Percentiles rank a stretch among this genome's conserved stretches.
Conservation (phyloP, 495 filamentous ascomycete genomes). For the Aspergillus panamensis region DNA sequence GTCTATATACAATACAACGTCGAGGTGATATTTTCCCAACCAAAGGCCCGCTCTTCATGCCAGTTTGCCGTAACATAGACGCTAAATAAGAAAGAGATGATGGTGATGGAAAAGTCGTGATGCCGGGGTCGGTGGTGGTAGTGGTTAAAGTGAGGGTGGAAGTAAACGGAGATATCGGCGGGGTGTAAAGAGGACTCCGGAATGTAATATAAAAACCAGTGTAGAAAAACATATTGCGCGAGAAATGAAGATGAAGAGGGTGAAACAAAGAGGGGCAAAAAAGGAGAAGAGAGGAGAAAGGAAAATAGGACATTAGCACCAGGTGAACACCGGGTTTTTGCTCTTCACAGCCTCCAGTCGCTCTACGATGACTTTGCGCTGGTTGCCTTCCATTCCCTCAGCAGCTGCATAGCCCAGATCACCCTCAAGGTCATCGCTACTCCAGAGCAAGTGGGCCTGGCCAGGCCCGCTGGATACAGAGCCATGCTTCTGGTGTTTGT, state of each 20-base stretch:
- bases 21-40: conserved; percentile 18
- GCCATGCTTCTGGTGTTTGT: conserved; percentile 40
- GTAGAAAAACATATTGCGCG: conserved; percentile 5
- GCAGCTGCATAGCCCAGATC: conserved; percentile 93
- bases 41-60: conserved; percentile 23
- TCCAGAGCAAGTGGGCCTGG: conserved; percentile 41
- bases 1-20: conserved; percentile 26
- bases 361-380: conserved; percentile 94
- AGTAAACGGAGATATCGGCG: background rate
- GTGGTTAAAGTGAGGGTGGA: background rate
- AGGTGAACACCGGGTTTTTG: conserved; percentile 94
- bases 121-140: conserved; percentile 1
- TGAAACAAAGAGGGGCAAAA: conserved; percentile 1
- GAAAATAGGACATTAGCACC: conserved; percentile 52
- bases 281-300: conserved; percentile 1
- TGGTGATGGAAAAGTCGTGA: conserved; percentile 13
- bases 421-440: conserved; percentile 78
- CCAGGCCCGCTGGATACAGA: conserved; percentile 39
- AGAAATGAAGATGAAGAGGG: conserved; percentile 5
- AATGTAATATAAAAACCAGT: conserved; percentile 7
- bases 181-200: background rate
- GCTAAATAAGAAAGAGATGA: conserved; percentile 21
- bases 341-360: conserved; percentile 90
- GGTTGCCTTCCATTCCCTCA: conserved; percentile 84
- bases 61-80: conserved; percentile 23